Evolutionary conservation across 1,284 basidiomycete species (phyloP).

Genomic region (Sanghuangporus sanghuang): DNA sequence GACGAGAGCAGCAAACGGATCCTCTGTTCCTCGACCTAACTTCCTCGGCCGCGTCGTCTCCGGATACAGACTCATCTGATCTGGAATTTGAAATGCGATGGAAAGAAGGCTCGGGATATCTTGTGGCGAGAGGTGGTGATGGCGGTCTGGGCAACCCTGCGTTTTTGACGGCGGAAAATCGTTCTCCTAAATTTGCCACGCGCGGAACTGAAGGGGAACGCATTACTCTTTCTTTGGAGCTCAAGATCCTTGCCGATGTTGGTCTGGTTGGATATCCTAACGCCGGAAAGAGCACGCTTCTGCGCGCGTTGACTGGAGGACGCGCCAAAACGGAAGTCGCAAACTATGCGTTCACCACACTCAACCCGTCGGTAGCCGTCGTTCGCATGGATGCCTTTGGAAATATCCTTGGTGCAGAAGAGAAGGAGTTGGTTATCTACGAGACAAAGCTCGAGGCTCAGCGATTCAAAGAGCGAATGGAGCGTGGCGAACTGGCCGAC

Average conservation of each 20-base stretch:
- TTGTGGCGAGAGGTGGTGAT: slow-evolving; percentile 74
- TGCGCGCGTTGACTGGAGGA: slow-evolving; percentile 85
- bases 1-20: slow-evolving; percentile 37
- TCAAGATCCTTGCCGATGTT: slow-evolving; percentile 92
- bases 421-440: slow-evolving; percentile 52
- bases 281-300: slow-evolving; percentile 84
- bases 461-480: slow-evolving; percentile 40
- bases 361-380: slow-evolving; percentile 94
- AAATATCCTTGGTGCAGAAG: slow-evolving; percentile 60
- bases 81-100: slow-evolving; percentile 58
- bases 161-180: slow-evolving; percentile 63
- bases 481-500: slow-evolving; percentile 45
- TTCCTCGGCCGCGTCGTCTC: slow-evolving; percentile 32
- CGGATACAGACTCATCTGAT: slow-evolving; percentile 36
- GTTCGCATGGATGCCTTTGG: slow-evolving; percentile 83
- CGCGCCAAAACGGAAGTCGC: slow-evolving; percentile 85
- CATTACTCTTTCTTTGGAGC: slow-evolving; percentile 83
- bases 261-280: slow-evolving; percentile 97
- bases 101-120: slow-evolving; percentile 51
- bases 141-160: slow-evolving; percentile 92
- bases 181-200: slow-evolving; percentile 78
- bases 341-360: slow-evolving; percentile 89
- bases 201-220: slow-evolving; percentile 80
- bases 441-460: slow-evolving; percentile 65
- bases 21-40: slow-evolving; percentile 60